A percentile compares a stretch with the other conserved stretches of the same genome.
phyloP scores from a whole-genome alignment of 2,329 filamentous ascomycete species.

The Cladosporium oxysporum region DNA sequence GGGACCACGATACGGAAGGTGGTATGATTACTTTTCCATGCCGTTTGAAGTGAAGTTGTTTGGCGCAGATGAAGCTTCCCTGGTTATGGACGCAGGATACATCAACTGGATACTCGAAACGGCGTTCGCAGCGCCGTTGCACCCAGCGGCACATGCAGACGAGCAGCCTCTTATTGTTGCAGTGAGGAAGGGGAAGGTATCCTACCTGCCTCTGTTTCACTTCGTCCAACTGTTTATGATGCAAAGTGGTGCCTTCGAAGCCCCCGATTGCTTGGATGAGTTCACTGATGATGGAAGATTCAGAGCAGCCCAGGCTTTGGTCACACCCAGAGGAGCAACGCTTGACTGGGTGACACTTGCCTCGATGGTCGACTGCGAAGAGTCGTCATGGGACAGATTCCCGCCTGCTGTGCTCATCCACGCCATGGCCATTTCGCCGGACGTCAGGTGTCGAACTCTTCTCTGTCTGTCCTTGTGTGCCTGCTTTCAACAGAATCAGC shows the following conservation, averaged over 20 bases:
- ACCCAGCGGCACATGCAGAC: slow-evolving; percentile 7
- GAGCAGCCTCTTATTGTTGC: slow-evolving; percentile 1
- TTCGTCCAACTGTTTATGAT: slow-evolving; percentile 14
- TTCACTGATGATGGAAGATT: neutral
- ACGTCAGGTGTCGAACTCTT: neutral
- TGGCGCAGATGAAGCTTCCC: slow-evolving; percentile 21
- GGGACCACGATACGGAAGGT: slow-evolving; percentile 5
- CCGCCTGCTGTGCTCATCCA: neutral
- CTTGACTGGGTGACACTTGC: slow-evolving; percentile 13
- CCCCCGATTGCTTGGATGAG: neutral
- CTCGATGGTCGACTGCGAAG: neutral
- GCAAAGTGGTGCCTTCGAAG: neutral
- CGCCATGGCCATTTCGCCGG: neutral
- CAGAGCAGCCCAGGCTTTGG: neutral
- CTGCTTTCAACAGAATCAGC: neutral
- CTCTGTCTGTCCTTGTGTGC: neutral
- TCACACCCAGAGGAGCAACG: neutral
- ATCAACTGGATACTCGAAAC: slow-evolving; percentile 22
- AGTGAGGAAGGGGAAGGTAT: slow-evolving; percentile 2
- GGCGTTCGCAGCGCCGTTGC: slow-evolving; percentile 15
- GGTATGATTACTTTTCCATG: slow-evolving; percentile 27
- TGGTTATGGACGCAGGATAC: slow-evolving; percentile 22
- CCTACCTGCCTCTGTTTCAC: neutral
- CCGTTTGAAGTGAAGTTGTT: slow-evolving; percentile 20
- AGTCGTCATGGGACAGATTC: neutral